Base-by-base conservation (phyloP, 2,329 filamentous ascomycete species). In the Penicillium psychrosexuale region DNA sequence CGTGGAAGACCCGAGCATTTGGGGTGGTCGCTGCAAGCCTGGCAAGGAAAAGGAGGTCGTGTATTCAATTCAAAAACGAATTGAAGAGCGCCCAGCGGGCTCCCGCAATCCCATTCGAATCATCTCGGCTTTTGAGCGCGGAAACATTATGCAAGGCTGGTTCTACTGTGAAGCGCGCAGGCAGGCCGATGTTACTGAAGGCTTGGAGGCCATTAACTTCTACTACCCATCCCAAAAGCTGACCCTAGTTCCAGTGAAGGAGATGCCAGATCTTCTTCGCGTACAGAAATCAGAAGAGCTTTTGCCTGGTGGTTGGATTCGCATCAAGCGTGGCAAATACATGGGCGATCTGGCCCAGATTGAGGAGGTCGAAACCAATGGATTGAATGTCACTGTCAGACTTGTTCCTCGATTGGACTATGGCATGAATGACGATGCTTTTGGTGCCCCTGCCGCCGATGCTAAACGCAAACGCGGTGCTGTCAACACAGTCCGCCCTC, bases 31-130 rank as follows among this genome's bases (percentile, higher is more conserved):
- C 66, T 96, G 91, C 76, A 94, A 94, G 71, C 90, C 94, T 63
- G 93, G 93, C 66, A 99, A 99, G 74, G 94, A 99, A 76, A 85
- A 88, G 58, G 94, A 99, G 69, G 88, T 96, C 36, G 82, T 99
- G 49, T 89, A 91, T 69, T 86, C 86, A 28, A 89, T 99, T 63
- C 90, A 91, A 78, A 96, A 92, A 76, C 87, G 91, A 50, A 86
- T 96, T 48, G 87, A 95, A 70, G 91, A 97, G 68, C 84, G 88
- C 37, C 74, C 73, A 5, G 75, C 83, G 46, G 85, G 84, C 28
- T 90, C 89, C 22, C 90, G 91, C 66, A 88, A 93, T 58, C 88
- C 91, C 46, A 78, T 96, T 24, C 84, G 85, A 61, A 93, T 99
- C 62, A 93, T 90, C 47, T 90, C 91, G 0, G 93, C 90, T 1